Evolutionary conservation across 768 basidiomycete genomes (phyloP).

Genomic region (Exsudoporus frostii): DNA sequence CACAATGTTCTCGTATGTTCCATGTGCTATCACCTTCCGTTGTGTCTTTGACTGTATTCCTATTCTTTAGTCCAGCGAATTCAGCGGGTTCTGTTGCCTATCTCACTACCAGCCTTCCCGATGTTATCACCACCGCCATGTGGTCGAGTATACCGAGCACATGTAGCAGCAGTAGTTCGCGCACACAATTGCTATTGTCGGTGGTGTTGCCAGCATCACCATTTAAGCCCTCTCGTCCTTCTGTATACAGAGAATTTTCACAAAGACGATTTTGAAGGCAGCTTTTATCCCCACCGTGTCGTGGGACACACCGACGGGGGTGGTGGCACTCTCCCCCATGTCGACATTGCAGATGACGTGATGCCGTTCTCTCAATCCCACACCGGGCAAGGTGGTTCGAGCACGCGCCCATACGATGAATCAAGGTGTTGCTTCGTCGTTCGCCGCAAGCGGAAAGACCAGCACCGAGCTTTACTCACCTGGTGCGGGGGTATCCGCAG

Average conservation of each 20-base stretch:
- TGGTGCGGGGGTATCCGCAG: neutral
- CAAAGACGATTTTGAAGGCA: conserved; percentile 45
- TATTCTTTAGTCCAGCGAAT: conserved; percentile 24
- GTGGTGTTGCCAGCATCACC: no score
- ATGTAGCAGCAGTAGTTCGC: neutral
- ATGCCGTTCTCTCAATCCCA: conserved; percentile 19
- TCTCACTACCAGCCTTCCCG: conserved; percentile 21
- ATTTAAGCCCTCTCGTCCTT: conserved; percentile 29
- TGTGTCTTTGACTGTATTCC: neutral
- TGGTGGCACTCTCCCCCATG: conserved; percentile 25
- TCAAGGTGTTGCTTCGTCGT: conserved; percentile 9
- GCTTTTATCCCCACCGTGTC: conserved; percentile 49
- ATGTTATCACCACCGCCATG: conserved; percentile 18
- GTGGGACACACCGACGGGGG: conserved; percentile 22
- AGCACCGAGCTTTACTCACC: conserved; percentile 11
- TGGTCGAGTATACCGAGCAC: neutral
- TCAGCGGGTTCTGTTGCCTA: conserved; percentile 21
- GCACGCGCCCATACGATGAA: conserved; percentile 28
- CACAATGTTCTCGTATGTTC: conserved; percentile 19
- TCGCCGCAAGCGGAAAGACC: neutral
- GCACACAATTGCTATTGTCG: conserved; percentile 44
- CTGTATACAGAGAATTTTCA: conserved; percentile 25
- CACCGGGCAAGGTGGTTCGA: conserved; percentile 3
- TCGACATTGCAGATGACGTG: conserved; percentile 30
- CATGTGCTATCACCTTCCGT: no score